Evolutionary conservation across 805 yeast genomes (phyloP), one percentile per base, ranked within the genome.

Genomic region (Scheffersomyces coipomensis): DNA sequence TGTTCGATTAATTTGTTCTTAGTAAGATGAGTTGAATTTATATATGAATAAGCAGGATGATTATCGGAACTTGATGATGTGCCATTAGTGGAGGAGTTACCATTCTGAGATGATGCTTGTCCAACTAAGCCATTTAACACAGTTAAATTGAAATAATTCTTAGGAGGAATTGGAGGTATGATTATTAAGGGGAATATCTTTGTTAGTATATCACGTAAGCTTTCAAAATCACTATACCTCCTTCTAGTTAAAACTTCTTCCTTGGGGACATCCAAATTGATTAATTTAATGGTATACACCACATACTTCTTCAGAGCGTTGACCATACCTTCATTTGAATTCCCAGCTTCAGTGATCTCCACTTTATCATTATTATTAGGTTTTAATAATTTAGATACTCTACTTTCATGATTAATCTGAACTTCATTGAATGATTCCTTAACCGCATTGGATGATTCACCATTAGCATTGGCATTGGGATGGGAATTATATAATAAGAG

Each of bases 161-260:
- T 70, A 0, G 72, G 71, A 0, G 99, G 99, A 8, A 93, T 91
- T 1, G 98, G 97, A 5, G 99, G 99, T 4, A 93, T 79, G 3
- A 93, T 76, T 3, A 81, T 57, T 3, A 93, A 79, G 3, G 99
- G 97, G 47, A 85, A 84, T 27, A 87, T 64, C 49, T 83, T 80
- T 3, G 81, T 69, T 17, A 93, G 68, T 4, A 85, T 75, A 29
- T 79, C 83, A 44, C 97, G 71, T 33, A 93, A 71, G 35, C 86
- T 79, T 53, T 88, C 97, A 58, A 93, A 93, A 58, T 93, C 99
- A 24, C 96, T 85, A 58, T 93, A 93, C 33, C 98, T 72, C 39
- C 71, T 53, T 51, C 99, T 71, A 34, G 90, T 79, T 4, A 88
- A 90, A 23, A 78, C 56, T 37, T 79, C 70, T 30, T 71, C 66